Evolutionary conservation across 2,329 filamentous ascomycete species (phyloP), one percentile per base, ranked within the genome.

Genomic region (Aaosphaeria arxii): DNA sequence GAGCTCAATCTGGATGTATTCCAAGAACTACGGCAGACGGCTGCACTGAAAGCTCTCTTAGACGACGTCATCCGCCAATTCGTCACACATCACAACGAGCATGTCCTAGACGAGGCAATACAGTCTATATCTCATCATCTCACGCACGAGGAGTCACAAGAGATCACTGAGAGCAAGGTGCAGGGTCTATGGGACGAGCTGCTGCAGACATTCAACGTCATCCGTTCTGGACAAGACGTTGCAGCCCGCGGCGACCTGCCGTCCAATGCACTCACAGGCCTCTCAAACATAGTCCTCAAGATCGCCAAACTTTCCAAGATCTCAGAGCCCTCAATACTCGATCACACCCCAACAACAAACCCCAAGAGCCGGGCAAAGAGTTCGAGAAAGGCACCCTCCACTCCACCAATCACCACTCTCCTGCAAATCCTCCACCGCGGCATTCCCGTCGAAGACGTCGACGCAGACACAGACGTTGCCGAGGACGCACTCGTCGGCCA

Each of bases 41-140:
- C 89, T 1, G 85, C 87, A 1, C 95, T 95, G 63, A 83, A 86
- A 5, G 84, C 86, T 24, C 75, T 97, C 30, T 77, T 99, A 1
- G 91, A 96, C 57, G 91, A 96, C 61, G 90, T 97, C 58, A 91
- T 89, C 68, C 90, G 89, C 49, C 94, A 99, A 61, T 97, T 99
- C 72, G 85, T 88, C 59, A 85, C 90, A n/a, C 94, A 99, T 64
- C 88, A 89, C 40, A 89, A 95, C 61, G 87, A 89, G 59, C 82
- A 83, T 47, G 91, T 97, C 13, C 78, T 99, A 41, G 84, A 84
- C 7, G 91, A 96, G 69, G 92, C 91, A 11, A 87, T 88, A 30
- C 80, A 84, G 24, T 89, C 91, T 5, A 82, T 99, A 35, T 74
- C 96, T 31, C 90, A 95, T 64, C 91, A 92, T 6, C 86, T 89